Evolutionary conservation across 2,329 filamentous ascomycete genomes (phyloP), one percentile per base, ranked within the genome.

Genomic region (Zymoseptoria ardabiliae): DNA sequence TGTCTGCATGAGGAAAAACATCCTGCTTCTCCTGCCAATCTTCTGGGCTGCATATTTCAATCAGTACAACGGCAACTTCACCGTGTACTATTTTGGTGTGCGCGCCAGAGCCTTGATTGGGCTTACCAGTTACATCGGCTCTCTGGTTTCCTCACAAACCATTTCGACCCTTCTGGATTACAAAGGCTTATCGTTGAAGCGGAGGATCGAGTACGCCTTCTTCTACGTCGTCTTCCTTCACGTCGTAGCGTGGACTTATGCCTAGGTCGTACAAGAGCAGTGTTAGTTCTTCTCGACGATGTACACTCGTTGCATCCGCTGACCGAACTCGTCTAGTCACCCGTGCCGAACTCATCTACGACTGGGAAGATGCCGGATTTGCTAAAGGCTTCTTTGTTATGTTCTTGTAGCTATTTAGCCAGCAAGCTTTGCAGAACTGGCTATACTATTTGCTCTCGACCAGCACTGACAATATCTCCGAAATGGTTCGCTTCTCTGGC

Each of bases 381-480:
- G 69, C 72, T 0, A 73, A 80, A 58, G 78, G 77, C 0, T 76
- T 80, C 59, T 81, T 80, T 54, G 79, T 80, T 2, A 61, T 80
- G 1, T 68, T 79, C 0, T 71, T 81, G 0, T 81, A 78, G 79
- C 70, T 75, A 67, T 82, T 82, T 62, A 72, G 80, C 2, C 73
- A 79, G 2, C 81, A 84, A 65, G 73, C 78, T 0, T 66, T 82
- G 20, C 81, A 83, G 66, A 83, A 82, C 57, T 83, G 79, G 79
- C 72, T 83, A 0, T 83, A 83, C 62, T 83, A 82, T 63, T 71
- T 84, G 19, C 70, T 84, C 1, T 78, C 80, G 0, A 81, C 77
- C 4, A 82, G 78, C 72, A 82, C 80, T 0, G 78, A 83, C 56
- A 82, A 82, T 54, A 82, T 83, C 59, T 80, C 80, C 0, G 80